Evolutionary conservation across 169 alveolate species (phyloP).

Genomic region (Babesia divergens): DNA sequence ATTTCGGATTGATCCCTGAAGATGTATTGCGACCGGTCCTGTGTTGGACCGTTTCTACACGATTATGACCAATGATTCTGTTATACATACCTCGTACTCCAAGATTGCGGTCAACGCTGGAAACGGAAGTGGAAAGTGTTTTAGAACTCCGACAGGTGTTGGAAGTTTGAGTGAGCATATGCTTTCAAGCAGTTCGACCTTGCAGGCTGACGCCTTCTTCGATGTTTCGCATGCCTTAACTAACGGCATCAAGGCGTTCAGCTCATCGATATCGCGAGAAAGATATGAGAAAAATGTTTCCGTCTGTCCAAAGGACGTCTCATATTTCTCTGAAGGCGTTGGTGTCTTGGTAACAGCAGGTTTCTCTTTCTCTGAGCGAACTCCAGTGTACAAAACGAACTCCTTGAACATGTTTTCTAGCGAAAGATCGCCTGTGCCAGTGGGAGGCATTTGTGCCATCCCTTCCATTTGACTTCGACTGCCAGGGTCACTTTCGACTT

Average conservation of each 20-base stretch:
- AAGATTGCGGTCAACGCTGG: conserved; percentile 42
- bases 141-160: conserved; percentile 47
- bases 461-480: not conserved
- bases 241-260: not conserved
- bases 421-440: not conserved
- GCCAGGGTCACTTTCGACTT: not conserved
- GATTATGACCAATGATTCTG: not conserved
- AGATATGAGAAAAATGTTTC: not conserved
- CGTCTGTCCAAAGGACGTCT: not conserved
- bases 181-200: conserved; percentile 3
- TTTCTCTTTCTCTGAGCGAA: conserved; percentile 7
- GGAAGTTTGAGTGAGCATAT: conserved; percentile 36
- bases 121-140: conserved; percentile 56
- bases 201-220: not conserved
- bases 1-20: conserved; percentile 24
- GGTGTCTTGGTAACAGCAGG: not conserved
- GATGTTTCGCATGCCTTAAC: not conserved
- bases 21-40: conserved; percentile 24
- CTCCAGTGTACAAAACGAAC: conserved; percentile 16
- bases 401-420: not conserved
- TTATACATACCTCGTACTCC: conserved; percentile 15
- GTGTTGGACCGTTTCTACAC: conserved; percentile 10
- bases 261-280: conserved; percentile 5
- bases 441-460: no score
- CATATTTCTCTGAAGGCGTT: not conserved